Percentiles rank a stretch among this genome's conserved stretches.
Conservation (phyloP, 2,329 filamentous ascomycete genomes). For the Colletotrichum incanum region DNA sequence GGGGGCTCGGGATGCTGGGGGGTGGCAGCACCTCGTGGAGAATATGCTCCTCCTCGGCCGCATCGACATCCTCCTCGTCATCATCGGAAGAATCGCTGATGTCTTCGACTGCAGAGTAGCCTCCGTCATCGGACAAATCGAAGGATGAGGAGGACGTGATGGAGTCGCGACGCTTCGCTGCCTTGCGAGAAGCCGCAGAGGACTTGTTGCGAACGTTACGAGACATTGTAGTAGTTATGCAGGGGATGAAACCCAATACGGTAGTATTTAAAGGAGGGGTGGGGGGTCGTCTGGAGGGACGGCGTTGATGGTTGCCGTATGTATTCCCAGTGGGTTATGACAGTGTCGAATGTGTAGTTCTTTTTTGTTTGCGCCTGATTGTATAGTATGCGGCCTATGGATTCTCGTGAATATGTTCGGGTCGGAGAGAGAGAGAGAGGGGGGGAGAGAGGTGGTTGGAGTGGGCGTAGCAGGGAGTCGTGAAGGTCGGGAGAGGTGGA, state of each 20-base stretch:
- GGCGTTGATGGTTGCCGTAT: slow-evolving; percentile 21
- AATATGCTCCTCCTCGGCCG: slow-evolving; percentile 84
- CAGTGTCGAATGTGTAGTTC: not conserved
- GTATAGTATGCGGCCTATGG: not conserved
- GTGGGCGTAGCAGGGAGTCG: slow-evolving; percentile 13
- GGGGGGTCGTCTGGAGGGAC: slow-evolving; percentile 24
- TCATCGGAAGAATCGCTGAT: slow-evolving; percentile 84
- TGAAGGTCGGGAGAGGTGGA: slow-evolving; percentile 15
- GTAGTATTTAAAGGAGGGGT: slow-evolving; percentile 44
- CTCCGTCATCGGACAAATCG: slow-evolving; percentile 76
- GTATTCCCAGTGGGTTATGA: not conserved
- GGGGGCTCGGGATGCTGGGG: slow-evolving; percentile 56
- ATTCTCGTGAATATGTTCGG: not conserved
- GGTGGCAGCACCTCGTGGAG: slow-evolving; percentile 58
- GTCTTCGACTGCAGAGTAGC: slow-evolving; percentile 83
- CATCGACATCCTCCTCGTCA: slow-evolving; percentile 83
- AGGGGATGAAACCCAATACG: slow-evolving; percentile 24
- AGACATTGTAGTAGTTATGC: slow-evolving; percentile 59
- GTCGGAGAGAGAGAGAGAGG: not conserved
- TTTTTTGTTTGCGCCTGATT: not conserved
- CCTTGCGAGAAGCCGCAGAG: slow-evolving; percentile 60
- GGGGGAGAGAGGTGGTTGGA: not conserved
- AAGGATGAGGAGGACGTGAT: slow-evolving; percentile 70
- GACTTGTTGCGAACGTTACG: slow-evolving; percentile 68
- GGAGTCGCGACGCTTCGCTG: slow-evolving; percentile 64